phyloP scores from a whole-genome alignment of 441 rosid genomes.

The Jatropha multifida region DNA sequence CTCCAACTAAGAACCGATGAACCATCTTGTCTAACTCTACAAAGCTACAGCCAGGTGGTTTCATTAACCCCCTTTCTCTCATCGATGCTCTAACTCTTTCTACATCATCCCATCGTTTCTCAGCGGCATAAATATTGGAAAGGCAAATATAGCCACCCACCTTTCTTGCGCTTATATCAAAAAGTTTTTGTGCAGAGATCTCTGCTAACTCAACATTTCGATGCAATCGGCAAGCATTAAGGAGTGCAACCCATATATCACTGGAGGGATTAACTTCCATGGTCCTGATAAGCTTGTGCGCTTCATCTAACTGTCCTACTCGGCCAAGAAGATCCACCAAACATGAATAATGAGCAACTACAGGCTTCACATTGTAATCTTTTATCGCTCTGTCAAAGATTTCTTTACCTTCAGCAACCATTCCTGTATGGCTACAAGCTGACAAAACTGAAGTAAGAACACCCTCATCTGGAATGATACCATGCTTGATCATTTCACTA shows the following conservation, averaged over 20 bases:
- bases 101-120: slow-evolving; percentile 34
- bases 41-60: slow-evolving; percentile 33
- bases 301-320: slow-evolving; percentile 36
- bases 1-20: slow-evolving; percentile 30
- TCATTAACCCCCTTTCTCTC: slow-evolving; percentile 24
- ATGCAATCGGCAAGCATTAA: slow-evolving; percentile 33
- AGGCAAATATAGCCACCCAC: slow-evolving; percentile 32
- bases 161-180: slow-evolving; percentile 15
- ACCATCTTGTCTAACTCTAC: slow-evolving; percentile 27
- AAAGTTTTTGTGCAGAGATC: slow-evolving; percentile 19
- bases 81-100: slow-evolving; percentile 32
- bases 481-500: slow-evolving; percentile 29
- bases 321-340: slow-evolving; percentile 40
- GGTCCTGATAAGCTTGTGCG: slow-evolving; percentile 27
- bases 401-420: slow-evolving; percentile 31
- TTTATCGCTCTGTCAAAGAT: slow-evolving; percentile 30
- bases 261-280: slow-evolving; percentile 25
- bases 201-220: slow-evolving; percentile 33
- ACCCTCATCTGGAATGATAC: slow-evolving; percentile 30
- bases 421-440: slow-evolving; percentile 40
- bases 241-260: slow-evolving; percentile 39
- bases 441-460: slow-evolving; percentile 39
- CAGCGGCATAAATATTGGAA: slow-evolving; percentile 32
- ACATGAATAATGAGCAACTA: slow-evolving; percentile 36
- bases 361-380: slow-evolving; percentile 25